phyloP scores from a whole-genome alignment of 169 alveolate species.

The Plasmodium coatneyi region DNA sequence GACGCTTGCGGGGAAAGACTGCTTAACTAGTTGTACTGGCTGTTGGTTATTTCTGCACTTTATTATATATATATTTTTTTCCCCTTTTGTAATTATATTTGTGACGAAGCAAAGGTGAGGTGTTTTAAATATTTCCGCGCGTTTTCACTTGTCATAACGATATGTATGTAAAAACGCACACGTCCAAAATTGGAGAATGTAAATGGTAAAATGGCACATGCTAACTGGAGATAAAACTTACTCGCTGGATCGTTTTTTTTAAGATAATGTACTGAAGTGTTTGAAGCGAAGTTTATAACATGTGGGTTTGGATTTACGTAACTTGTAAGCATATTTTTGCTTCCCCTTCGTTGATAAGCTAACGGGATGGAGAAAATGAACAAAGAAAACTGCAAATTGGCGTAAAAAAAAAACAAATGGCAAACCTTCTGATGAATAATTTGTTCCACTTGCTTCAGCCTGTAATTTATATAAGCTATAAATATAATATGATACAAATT shows the following conservation, averaged over 20 bases:
- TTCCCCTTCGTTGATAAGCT: not conserved
- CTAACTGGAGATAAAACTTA: not conserved
- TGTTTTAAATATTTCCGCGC: not conserved
- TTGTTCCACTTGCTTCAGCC: not conserved
- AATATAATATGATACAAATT: not conserved
- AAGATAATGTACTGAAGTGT: not conserved
- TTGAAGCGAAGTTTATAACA: not conserved
- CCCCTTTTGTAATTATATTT: not conserved
- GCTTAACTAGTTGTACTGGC: not conserved
- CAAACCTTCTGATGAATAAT: not conserved
- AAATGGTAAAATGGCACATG: not conserved
- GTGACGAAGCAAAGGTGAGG: not conserved
- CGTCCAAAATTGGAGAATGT: not conserved
- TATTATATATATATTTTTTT: not conserved
- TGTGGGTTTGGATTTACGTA: not conserved
- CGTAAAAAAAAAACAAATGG: not conserved
- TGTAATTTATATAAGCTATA: not conserved
- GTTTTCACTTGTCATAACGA: not conserved
- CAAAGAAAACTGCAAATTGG: not conserved
- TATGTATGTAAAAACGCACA: not conserved
- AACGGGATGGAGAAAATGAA: not conserved
- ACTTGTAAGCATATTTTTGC: not conserved
- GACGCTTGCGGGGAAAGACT: not conserved
- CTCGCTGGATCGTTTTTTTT: not conserved
- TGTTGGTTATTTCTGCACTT: not conserved